phyloP scores from a whole-genome alignment of 2,329 filamentous ascomycete genomes.

The Apiospora sp. region DNA sequence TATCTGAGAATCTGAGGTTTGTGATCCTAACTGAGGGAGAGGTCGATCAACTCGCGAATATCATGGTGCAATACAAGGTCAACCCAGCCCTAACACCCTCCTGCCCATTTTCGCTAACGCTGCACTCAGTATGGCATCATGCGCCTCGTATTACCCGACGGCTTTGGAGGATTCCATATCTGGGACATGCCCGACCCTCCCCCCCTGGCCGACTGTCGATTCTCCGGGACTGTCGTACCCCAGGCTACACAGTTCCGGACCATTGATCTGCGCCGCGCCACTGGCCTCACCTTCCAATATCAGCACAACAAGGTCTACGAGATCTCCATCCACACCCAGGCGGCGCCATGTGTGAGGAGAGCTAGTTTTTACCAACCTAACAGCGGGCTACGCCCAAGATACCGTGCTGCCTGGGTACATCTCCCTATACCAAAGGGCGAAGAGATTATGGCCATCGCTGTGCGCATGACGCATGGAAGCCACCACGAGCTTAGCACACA shows the following conservation, averaged over 20 bases:
- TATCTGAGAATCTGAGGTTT: neutral
- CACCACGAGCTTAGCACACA: neutral
- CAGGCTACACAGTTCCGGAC: slow-evolving; percentile 18
- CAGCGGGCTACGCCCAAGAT: neutral
- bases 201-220: neutral
- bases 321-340: slow-evolving; percentile 5
- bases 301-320: neutral
- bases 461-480: neutral
- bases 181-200: slow-evolving; percentile 24
- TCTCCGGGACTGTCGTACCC: neutral
- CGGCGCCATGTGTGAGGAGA: neutral
- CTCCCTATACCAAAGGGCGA: slow-evolving; percentile 24
- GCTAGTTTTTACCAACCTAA: neutral
- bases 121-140: slow-evolving; percentile 18
- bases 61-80: slow-evolving; percentile 23
- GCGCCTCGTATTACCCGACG: neutral
- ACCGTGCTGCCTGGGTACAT: slow-evolving; percentile 9
- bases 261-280: slow-evolving; percentile 7
- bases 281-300: slow-evolving; percentile 23
- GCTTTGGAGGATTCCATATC: slow-evolving; percentile 15
- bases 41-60: neutral
- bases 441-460: slow-evolving; percentile 4
- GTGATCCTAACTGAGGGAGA: neutral
- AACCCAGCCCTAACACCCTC: neutral
- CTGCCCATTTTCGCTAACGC: neutral